Percentiles rank a stretch among this genome's conserved stretches.
phyloP scores from a whole-genome alignment of 2,329 filamentous ascomycete genomes.

The Ascochyta pisi region DNA sequence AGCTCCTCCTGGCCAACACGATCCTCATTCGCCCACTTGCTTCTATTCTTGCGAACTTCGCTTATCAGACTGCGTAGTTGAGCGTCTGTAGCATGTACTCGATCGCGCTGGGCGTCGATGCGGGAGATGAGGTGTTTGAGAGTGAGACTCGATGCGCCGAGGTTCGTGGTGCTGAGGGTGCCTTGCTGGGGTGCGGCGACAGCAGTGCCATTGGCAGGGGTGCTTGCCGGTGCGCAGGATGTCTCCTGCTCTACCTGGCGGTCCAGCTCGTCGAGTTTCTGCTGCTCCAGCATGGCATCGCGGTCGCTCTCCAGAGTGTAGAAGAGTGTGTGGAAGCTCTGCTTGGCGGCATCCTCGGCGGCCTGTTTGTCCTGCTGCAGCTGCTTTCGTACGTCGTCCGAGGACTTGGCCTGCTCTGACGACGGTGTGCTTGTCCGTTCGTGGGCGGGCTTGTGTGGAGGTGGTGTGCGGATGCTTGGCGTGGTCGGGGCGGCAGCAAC shows the following conservation, averaged over 20 bases:
- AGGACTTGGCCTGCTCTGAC: constrained; percentile 68
- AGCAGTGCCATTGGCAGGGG: constrained; percentile 59
- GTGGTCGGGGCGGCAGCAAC: constrained; percentile 65
- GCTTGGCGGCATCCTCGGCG: constrained; percentile 86
- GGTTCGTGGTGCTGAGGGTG: constrained; percentile 88
- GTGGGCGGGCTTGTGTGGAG: constrained; percentile 69
- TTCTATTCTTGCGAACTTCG: constrained; percentile 95
- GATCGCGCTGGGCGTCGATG: constrained; percentile 90
- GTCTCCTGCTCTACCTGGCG: constrained; percentile 96
- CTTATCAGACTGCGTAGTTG: constrained; percentile 93
- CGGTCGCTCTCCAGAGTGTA: constrained; percentile 95
- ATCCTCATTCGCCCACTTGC: constrained; percentile 98
- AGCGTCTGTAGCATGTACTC: constrained; percentile 89
- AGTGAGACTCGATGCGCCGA: constrained; percentile 93
- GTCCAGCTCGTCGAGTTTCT: constrained; percentile 94
- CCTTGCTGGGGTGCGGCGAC: constrained; percentile 73
- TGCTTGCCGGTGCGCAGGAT: constrained; percentile 63
- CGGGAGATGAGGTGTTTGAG: constrained; percentile 95
- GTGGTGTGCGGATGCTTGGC: constrained; percentile 70
- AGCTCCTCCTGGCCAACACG: constrained; percentile 97
- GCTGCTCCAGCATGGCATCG: constrained; percentile 96
- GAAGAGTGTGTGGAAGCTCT: constrained; percentile 91
- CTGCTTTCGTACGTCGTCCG: constrained; percentile 90
- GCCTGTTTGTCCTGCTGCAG: constrained; percentile 90
- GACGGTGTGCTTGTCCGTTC: constrained; percentile 62